A percentile compares a stretch with the other conserved stretches of the same genome.
Evolutionary conservation across 768 basidiomycete species (phyloP).

Genomic region (Macrocybe gigantea): DNA sequence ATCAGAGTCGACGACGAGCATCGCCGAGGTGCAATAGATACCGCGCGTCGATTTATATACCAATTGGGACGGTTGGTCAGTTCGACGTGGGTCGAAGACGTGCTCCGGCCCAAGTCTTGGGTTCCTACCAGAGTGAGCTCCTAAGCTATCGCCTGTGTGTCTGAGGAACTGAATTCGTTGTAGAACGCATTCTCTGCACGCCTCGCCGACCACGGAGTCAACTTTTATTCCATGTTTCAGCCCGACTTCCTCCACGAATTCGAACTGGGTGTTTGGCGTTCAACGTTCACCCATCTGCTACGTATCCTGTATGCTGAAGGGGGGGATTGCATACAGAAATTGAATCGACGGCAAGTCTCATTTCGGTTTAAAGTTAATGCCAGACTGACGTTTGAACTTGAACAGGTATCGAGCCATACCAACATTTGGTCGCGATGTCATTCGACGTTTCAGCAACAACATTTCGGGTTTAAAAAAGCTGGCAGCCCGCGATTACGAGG

Average conservation of each 20-base stretch:
- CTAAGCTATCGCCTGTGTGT: neutral
- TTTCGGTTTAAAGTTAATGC: neutral
- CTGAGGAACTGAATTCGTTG: neutral
- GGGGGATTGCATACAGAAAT: neutral
- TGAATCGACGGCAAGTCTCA: neutral
- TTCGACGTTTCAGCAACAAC: constrained; percentile 19
- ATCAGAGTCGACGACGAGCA: constrained; percentile 4
- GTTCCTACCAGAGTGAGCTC: constrained; percentile 22
- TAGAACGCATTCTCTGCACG: constrained; percentile 29
- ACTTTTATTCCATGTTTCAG: constrained; percentile 13
- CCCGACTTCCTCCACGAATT: constrained; percentile 29
- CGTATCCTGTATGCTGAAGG: constrained; percentile 16
- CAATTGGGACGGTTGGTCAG: constrained; percentile 18
- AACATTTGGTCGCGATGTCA: constrained; percentile 13
- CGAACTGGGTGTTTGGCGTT: constrained; percentile 29
- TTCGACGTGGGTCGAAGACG: constrained; percentile 15
- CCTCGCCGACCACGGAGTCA: constrained; percentile 8
- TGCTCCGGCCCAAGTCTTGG: constrained; percentile 19
- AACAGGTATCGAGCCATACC: constrained; percentile 6
- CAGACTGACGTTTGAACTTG: neutral
- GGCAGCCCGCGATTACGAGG: constrained; percentile 26
- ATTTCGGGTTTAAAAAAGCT: constrained; percentile 19
- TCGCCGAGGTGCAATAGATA: constrained; percentile 5
- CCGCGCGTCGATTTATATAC: constrained; percentile 20
- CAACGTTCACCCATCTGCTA: constrained; percentile 23